These are phyloP conservation scores for Eimeria brunetti DNA, from an alignment of 169 alveolate genomes.

Conservation along the genomic window DNA sequence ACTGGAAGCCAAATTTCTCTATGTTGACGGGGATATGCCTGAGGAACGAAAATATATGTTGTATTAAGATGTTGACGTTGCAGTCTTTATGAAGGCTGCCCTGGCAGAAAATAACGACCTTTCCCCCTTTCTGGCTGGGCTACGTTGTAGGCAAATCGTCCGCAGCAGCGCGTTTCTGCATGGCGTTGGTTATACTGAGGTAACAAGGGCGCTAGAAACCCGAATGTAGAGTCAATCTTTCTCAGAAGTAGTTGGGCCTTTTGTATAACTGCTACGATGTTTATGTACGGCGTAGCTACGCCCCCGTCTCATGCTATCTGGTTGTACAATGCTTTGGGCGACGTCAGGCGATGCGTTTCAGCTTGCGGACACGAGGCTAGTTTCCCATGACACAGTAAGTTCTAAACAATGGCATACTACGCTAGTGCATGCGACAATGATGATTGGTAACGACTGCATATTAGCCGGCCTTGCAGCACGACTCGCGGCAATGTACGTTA, in stretches of 20 bases:
- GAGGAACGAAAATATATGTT: neutral
- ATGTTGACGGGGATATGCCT: neutral
- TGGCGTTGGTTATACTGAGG: neutral
- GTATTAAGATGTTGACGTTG: neutral
- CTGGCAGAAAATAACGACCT: neutral
- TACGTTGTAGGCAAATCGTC: neutral
- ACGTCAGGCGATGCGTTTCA: too few relatives aligned
- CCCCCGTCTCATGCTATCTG: too few relatives aligned
- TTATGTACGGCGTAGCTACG: neutral
- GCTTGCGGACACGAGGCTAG: too few relatives aligned
- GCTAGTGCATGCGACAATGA: too few relatives aligned
- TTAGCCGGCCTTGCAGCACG: too few relatives aligned
- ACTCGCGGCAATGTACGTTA: too few relatives aligned
- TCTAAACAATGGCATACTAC: too few relatives aligned
- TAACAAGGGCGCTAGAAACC: neutral
- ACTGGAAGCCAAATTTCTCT: constrained; percentile 55
- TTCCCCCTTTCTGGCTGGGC: neutral
- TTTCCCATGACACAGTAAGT: too few relatives aligned
- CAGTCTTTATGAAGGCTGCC: neutral
- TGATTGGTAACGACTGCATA: too few relatives aligned
- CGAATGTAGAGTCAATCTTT: neutral
- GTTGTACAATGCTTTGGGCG: too few relatives aligned
- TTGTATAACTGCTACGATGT: neutral
- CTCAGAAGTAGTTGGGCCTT: neutral
- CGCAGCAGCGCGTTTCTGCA: neutral